Evolutionary conservation across 345 rosid genomes (phyloP), one percentile per base, ranked within the genome.

Genomic region (Trapa incisa): DNA sequence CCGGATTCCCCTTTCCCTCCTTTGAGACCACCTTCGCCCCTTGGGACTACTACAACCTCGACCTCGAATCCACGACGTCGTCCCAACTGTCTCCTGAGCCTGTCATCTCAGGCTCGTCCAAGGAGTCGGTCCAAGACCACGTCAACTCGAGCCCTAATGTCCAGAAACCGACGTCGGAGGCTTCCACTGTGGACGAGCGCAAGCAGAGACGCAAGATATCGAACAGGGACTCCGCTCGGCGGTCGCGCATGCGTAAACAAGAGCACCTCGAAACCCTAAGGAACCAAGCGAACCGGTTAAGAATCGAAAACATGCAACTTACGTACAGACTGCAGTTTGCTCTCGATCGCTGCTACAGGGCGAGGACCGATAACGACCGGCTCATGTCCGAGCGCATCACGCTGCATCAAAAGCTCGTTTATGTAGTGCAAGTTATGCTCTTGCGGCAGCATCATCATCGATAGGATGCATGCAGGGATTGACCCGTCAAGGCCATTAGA

Each of bases 141-240:
- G 62, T 14, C 15, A 36, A 74, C 57, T 70, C 82, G 1, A 83
- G 61, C 68, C 37, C 67, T 3, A 36, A 33, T 39, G 86, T 70
- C 50, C 80, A 78, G 35, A 67, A 67, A 53, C 77, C 71, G 37
- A 80, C 65, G 66, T 79, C 36, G n/a, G 3, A 71, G 5, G 75
- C 43, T 38, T 47, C 66, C 7, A 2, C 60, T 58, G 15, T 78
- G 22, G 88, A 92, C 42, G 93, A 88, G 56, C 77, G 91, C 37
- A 92, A 85, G 77, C 71, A 77, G 62, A 84, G 83, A 75, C 81
- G 98, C 57, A 89, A 83, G 98, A 68, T 86, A 56, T 93, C 98
- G 65, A 93, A 93, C 84, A 85, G 98, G 69, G 94, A 93, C 61
- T 89, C 98, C 3, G 97, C 98, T 13, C 80, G 88, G 80, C 79